phyloP scores from a whole-genome alignment of 2,329 filamentous ascomycete genomes.

The Aspergillus terreus region DNA sequence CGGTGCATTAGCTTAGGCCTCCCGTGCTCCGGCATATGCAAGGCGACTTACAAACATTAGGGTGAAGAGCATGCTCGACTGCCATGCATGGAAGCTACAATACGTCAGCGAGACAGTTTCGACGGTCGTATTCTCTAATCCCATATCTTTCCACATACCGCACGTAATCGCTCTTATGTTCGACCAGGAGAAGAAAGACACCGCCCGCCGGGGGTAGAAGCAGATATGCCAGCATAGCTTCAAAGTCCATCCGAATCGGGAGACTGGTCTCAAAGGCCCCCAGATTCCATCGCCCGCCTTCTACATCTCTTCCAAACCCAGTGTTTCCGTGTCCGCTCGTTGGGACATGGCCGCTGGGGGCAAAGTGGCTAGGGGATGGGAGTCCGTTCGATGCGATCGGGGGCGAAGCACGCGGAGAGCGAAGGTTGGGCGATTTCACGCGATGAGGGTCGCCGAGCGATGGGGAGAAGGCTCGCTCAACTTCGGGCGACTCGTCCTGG shows the following conservation, averaged over 20 bases:
- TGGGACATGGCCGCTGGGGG: slow-evolving; percentile 24
- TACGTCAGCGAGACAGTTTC: slow-evolving; percentile 5
- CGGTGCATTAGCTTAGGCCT: not conserved
- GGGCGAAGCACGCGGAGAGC: slow-evolving; percentile 51
- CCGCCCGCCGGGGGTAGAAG: slow-evolving; percentile 80
- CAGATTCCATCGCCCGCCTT: slow-evolving; percentile 63
- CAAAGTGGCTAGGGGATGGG: slow-evolving; percentile 39
- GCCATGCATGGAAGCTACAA: slow-evolving; percentile 89
- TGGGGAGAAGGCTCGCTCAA: slow-evolving; percentile 75
- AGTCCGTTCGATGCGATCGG: slow-evolving; percentile 41
- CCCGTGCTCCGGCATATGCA: not conserved
- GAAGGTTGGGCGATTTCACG: slow-evolving; percentile 52
- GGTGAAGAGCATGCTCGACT: slow-evolving; percentile 79
- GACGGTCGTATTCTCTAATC: not conserved
- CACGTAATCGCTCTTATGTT: slow-evolving; percentile 96
- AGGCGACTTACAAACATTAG: slow-evolving; percentile 51
- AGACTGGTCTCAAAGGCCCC: slow-evolving; percentile 82
- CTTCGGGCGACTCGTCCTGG: slow-evolving; percentile 86
- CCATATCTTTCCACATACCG: slow-evolving; percentile 52
- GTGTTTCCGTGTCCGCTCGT: slow-evolving; percentile 37
- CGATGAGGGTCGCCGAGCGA: slow-evolving; percentile 46
- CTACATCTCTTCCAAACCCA: slow-evolving; percentile 38
- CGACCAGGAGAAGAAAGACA: slow-evolving; percentile 76
- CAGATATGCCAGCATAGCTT: slow-evolving; percentile 86
- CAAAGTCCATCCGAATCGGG: slow-evolving; percentile 79